Evolutionary conservation across 345 rosid genomes (phyloP).

Genomic region (Diplotaxis tenuifolia): DNA sequence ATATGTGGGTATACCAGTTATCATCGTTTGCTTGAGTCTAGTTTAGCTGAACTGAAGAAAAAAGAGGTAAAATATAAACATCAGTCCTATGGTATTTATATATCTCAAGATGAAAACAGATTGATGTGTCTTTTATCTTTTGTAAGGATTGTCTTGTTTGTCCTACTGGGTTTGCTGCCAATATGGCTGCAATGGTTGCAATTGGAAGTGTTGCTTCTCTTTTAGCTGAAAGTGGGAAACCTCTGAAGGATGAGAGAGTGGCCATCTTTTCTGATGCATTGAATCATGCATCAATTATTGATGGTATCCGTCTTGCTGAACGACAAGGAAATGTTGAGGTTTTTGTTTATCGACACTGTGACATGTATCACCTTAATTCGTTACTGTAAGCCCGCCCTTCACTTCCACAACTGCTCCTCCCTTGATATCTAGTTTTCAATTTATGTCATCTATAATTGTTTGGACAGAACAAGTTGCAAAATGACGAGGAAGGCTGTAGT

Average conservation of each 20-base stretch:
- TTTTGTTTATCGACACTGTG: slow-evolving; percentile 73
- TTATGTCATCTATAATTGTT: slow-evolving; percentile 24
- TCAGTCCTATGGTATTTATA: not conserved
- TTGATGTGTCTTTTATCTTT: slow-evolving; percentile 18
- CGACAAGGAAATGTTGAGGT: slow-evolving; percentile 58
- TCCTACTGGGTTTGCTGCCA: slow-evolving; percentile 96
- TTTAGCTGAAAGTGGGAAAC: slow-evolving; percentile 46
- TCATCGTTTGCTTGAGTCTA: slow-evolving; percentile 76
- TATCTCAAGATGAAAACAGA: slow-evolving; percentile 28
- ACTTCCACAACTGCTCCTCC: not conserved
- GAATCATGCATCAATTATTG: slow-evolving; percentile 96
- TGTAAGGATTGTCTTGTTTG: slow-evolving; percentile 93
- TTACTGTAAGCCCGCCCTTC: slow-evolving; percentile 64
- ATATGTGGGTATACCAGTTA: slow-evolving; percentile 89
- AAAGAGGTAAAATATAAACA: slow-evolving; percentile 59
- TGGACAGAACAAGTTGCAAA: slow-evolving; percentile 66
- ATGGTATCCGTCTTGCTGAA: slow-evolving; percentile 89
- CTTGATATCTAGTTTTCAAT: not conserved
- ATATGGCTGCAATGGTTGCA: slow-evolving; percentile 92
- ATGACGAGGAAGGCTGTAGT: slow-evolving; percentile 86
- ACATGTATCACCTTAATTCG: slow-evolving; percentile 70
- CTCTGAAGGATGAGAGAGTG: slow-evolving; percentile 54
- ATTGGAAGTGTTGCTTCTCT: slow-evolving; percentile 79
- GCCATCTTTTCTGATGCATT: slow-evolving; percentile 90
- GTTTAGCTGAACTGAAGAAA: slow-evolving; percentile 84